Evolutionary conservation across 176 grass and related monocot genomes (phyloP).

Genomic region (Urochloa ruziziensis): DNA sequence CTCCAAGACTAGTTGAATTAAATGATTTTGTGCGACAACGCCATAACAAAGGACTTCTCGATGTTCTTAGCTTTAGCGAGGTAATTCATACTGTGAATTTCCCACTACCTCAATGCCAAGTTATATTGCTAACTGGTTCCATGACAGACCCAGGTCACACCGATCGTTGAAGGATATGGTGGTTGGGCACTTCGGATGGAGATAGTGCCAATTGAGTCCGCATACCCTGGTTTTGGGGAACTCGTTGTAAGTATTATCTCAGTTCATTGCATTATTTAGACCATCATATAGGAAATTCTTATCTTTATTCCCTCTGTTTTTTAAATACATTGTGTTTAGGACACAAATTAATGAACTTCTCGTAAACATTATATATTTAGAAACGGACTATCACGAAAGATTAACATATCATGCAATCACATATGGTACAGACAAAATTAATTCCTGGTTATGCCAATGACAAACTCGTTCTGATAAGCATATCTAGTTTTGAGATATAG

Average conservation of each 20-base stretch:
- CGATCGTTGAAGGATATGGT: conserved; percentile 99
- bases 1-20: conserved; percentile 83
- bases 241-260: conserved; percentile 67
- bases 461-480: not conserved
- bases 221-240: conserved; percentile 91
- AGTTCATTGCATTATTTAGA: not conserved
- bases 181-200: conserved; percentile 93
- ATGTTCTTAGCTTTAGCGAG: conserved; percentile 97
- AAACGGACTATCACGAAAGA: not conserved
- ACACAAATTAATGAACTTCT: not conserved
- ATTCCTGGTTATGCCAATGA: not conserved
- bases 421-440: not conserved
- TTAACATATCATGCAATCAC: not conserved
- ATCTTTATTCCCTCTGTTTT: not conserved
- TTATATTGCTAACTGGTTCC: conserved; percentile 34
- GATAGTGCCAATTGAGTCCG: conserved; percentile 95
- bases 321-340: not conserved
- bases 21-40: conserved; percentile 78
- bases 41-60: conserved; percentile 69
- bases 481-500: conserved; percentile 6
- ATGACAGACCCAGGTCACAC: conserved; percentile 87
- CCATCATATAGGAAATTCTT: not conserved
- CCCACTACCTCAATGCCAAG: not conserved
- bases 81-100: conserved; percentile 12
- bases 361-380: not conserved